phyloP scores from a whole-genome alignment of 2,329 filamentous ascomycete species.

The Tolypocladium pustulatum region DNA sequence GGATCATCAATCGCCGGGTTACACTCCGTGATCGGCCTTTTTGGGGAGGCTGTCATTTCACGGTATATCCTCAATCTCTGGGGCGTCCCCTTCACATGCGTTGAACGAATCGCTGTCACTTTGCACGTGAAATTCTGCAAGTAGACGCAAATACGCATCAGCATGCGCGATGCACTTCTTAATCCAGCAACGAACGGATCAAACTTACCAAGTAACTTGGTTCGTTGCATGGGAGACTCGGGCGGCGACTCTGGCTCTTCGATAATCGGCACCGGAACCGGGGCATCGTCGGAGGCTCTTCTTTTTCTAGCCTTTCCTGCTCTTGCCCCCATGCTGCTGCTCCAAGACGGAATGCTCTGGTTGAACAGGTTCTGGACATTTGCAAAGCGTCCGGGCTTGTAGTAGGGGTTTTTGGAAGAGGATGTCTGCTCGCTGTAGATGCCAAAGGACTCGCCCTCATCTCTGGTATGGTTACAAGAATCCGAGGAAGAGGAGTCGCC shows the following conservation, averaged over 20 bases:
- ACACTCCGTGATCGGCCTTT: neutral
- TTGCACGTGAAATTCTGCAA: constrained; percentile 10
- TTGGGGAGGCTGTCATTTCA: neutral
- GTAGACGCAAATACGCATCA: neutral
- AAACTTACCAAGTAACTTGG: constrained; percentile 20
- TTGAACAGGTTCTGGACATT: neutral
- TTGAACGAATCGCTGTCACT: constrained; percentile 1
- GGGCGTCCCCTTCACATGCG: neutral
- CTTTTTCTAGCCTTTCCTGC: neutral
- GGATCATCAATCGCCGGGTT: neutral
- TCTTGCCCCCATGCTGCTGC: neutral
- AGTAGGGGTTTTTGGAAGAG: constrained; percentile 22
- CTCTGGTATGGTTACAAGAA: neutral
- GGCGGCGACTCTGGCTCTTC: constrained; percentile 21
- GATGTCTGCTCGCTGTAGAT: constrained; percentile 13
- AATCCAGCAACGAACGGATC: neutral
- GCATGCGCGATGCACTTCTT: neutral
- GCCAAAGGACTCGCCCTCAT: constrained; percentile 1
- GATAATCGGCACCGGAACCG: constrained; percentile 19
- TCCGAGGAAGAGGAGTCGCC: constrained; percentile 1
- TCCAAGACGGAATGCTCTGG: neutral
- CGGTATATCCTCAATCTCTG: neutral
- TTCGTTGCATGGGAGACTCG: constrained; percentile 10
- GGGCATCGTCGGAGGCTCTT: constrained; percentile 4
- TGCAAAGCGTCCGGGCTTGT: constrained; percentile 15